phyloP scores from a whole-genome alignment of 106 monocot genomes.

The Cymbidium sinense region DNA sequence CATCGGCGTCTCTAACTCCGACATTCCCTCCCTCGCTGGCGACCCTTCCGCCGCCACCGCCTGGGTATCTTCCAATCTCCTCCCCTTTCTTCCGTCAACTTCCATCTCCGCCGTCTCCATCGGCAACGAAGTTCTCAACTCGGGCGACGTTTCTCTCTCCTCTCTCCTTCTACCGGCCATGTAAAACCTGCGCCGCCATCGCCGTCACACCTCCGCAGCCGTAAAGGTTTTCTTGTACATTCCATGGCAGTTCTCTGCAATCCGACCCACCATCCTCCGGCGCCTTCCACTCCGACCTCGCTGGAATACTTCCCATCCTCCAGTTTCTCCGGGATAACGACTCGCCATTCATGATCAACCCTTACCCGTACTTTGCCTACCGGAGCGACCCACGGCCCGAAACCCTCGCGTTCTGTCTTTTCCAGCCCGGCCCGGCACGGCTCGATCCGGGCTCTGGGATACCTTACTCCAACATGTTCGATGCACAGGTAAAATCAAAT shows the following conservation, averaged over 20 bases:
- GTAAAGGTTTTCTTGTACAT: conserved; percentile 65
- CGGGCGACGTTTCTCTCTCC: conserved; percentile 29
- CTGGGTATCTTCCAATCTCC: conserved; percentile 48
- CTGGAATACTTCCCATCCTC: conserved; percentile 34
- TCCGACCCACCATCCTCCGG: conserved; percentile 74
- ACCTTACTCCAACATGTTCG: conserved; percentile 84
- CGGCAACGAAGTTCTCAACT: conserved; percentile 68
- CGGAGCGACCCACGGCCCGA: conserved; percentile 55
- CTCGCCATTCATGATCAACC: conserved; percentile 60
- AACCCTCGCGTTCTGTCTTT: conserved; percentile 82
- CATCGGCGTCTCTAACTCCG: conserved; percentile 48
- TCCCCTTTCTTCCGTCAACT: conserved; percentile 34
- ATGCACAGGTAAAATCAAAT: conserved; percentile 38
- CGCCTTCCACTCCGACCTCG: conserved; percentile 39
- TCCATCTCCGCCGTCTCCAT: conserved; percentile 50
- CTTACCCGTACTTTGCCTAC: conserved; percentile 86
- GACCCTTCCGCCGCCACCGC: conserved; percentile 34
- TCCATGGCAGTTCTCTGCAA: conserved; percentile 58
- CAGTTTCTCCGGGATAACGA: conserved; percentile 41
- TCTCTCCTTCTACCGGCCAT: conserved; percentile 61
- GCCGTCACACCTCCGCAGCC: conserved; percentile 8
- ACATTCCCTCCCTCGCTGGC: conserved; percentile 49
- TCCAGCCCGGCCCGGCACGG: conserved; percentile 62
- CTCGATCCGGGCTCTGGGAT: conserved; percentile 42
- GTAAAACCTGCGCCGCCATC: conserved; percentile 58